These are phyloP conservation scores for Pichia nakasei DNA, from an alignment of 805 yeast species.

Conservation along the genomic window DNA sequence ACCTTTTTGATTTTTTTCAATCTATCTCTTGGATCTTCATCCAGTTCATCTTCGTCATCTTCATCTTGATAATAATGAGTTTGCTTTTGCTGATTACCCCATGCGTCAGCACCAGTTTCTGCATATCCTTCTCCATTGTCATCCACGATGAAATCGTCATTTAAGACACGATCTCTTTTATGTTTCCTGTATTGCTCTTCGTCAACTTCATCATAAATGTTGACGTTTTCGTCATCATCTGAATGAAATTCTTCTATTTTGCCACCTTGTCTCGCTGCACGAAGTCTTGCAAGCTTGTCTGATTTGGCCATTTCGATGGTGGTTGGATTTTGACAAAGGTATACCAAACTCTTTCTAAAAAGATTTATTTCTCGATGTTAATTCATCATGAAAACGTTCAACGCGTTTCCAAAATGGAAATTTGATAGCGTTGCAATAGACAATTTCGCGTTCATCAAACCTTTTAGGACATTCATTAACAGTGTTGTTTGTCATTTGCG, in stretches of 20 bases:
- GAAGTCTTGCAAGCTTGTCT: conserved; percentile 49
- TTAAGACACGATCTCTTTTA: conserved; percentile 70
- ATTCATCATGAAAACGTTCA: too few relatives aligned
- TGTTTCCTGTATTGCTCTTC: conserved; percentile 69
- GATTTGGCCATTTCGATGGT: conserved; percentile 14
- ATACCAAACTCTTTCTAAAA: too few relatives aligned
- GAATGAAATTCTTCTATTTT: conserved; percentile 31
- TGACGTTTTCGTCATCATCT: conserved; percentile 41
- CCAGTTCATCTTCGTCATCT: conserved; percentile 25
- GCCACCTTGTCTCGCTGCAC: conserved; percentile 57
- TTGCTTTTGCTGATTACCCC: conserved; percentile 56
- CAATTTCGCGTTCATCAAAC: too few relatives aligned
- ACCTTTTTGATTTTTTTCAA: conserved; percentile 29
- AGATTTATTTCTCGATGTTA: too few relatives aligned
- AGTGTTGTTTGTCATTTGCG: too few relatives aligned
- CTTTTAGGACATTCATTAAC: too few relatives aligned
- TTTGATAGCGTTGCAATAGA: too few relatives aligned
- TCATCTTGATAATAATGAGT: too few relatives aligned
- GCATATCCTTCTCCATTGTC: conserved; percentile 92
- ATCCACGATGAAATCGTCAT: conserved; percentile 90
- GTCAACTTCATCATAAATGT: conserved; percentile 81
- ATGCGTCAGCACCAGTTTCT: conserved; percentile 87
- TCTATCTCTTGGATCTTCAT: conserved; percentile 21
- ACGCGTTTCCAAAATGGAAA: too few relatives aligned
- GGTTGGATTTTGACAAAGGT: too few relatives aligned